Evolutionary conservation across 345 rosid genomes (phyloP).

Genomic region (Eucalyptus curtisii): DNA sequence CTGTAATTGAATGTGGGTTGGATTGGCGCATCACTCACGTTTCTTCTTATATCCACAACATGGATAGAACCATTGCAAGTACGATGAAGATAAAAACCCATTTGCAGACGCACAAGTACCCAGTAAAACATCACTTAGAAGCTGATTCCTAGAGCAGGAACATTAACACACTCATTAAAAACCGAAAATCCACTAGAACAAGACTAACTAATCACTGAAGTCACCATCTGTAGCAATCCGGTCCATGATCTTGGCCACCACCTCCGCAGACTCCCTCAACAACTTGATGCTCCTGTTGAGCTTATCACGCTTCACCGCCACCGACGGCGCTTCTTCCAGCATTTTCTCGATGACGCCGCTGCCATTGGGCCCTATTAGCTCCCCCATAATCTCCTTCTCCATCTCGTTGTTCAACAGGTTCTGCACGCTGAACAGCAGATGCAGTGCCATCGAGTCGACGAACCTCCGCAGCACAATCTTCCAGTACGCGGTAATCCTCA

Average conservation of each 20-base stretch:
- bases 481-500: slow-evolving; percentile 19
- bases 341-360: slow-evolving; percentile 4
- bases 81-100: neutral
- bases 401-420: slow-evolving; percentile 4
- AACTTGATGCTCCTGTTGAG: slow-evolving; percentile 7
- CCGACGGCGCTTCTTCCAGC: slow-evolving; percentile 11
- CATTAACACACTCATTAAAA: neutral
- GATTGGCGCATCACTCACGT: neutral
- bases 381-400: neutral
- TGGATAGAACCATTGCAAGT: neutral
- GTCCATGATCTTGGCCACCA: slow-evolving; percentile 4
- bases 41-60: neutral
- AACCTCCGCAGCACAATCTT: slow-evolving; percentile 11
- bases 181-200: neutral
- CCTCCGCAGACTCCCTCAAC: slow-evolving; percentile 3
- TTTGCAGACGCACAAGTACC: neutral
- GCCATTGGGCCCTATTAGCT: neutral
- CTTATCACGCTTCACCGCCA: slow-evolving; percentile 8
- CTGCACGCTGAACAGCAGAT: neutral
- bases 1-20: neutral
- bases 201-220: neutral
- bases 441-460: slow-evolving; percentile 9
- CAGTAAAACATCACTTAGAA: neutral
- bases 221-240: neutral
- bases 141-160: neutral